These are phyloP conservation scores for Kernera saxatilis DNA, from an alignment of 345 rosid genomes.

Conservation along the genomic window DNA sequence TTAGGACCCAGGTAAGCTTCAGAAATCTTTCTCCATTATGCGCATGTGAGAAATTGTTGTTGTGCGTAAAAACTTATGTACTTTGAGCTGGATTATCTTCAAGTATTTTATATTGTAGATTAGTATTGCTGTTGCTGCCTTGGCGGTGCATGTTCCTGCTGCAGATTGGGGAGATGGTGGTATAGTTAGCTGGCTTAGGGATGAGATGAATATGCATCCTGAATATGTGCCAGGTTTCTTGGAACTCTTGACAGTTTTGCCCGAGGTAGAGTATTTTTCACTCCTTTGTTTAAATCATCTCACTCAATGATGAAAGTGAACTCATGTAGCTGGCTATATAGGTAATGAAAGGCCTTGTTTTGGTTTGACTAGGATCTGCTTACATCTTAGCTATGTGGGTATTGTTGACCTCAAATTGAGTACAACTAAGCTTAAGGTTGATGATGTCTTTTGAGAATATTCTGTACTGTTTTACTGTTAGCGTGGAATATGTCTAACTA, in stretches of 20 bases:
- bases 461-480: neutral
- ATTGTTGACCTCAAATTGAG: constrained; percentile 1
- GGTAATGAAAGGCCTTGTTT: constrained; percentile 15
- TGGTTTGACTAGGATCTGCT: neutral
- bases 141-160: constrained; percentile 97
- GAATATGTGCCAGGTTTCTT: constrained; percentile 93
- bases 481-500: neutral
- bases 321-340: neutral
- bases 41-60: neutral
- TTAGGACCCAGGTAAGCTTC: constrained; percentile 85
- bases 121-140: constrained; percentile 97
- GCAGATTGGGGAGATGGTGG: constrained; percentile 98
- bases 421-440: constrained; percentile 8
- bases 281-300: constrained; percentile 1
- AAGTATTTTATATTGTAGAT: constrained; percentile 54
- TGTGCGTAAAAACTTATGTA: neutral
- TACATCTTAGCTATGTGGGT: neutral
- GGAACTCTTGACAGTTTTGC: constrained; percentile 92
- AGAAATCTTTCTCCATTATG: neutral
- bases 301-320: neutral
- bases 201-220: constrained; percentile 92
- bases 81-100: constrained; percentile 6
- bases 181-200: constrained; percentile 82
- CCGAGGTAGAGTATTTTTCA: constrained; percentile 60
- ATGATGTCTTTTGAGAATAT: neutral